Conservation (phyloP, 345 rosid genomes). For the Tarenaya hassleriana region DNA sequence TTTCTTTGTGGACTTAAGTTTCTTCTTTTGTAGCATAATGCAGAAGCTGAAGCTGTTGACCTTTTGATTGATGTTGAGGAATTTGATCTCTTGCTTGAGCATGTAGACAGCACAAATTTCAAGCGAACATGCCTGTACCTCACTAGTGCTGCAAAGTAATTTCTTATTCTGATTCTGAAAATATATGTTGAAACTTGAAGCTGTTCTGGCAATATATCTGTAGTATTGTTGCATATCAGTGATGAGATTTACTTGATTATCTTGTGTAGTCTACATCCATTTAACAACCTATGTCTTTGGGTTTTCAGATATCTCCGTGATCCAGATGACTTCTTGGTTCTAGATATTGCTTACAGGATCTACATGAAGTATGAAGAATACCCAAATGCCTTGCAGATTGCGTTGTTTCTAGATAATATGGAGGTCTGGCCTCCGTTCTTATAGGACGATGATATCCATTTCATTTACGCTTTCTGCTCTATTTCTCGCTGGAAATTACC, state of each 20-base stretch:
- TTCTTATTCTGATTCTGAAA: background rate
- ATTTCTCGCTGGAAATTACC: constrained; percentile 4
- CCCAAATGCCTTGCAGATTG: constrained; percentile 85
- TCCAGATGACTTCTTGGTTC: constrained; percentile 76
- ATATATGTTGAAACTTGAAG: no score
- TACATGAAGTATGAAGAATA: constrained; percentile 70
- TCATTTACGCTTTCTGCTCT: background rate
- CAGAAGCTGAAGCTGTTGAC: constrained; percentile 98
- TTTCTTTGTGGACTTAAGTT: constrained; percentile 4
- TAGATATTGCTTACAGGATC: constrained; percentile 69
- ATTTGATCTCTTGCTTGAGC: constrained; percentile 75
- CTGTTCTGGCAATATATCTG: background rate
- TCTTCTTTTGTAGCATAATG: constrained; percentile 68
- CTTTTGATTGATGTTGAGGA: constrained; percentile 98
- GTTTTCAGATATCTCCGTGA: constrained; percentile 78
- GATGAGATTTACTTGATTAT: constrained; percentile 9
- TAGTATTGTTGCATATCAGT: constrained; percentile 5
- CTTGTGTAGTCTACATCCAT: constrained; percentile 2
- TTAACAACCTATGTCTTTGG: constrained; percentile 1
- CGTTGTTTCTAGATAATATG: constrained; percentile 71
- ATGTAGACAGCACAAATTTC: constrained; percentile 78
- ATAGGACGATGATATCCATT: background rate
- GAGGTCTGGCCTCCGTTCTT: constrained; percentile 42
- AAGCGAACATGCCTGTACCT: constrained; percentile 92
- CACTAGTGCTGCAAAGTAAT: constrained; percentile 76